phyloP scores from a whole-genome alignment of 2,329 filamentous ascomycete genomes.

The Aspergillus quadricinctus region DNA sequence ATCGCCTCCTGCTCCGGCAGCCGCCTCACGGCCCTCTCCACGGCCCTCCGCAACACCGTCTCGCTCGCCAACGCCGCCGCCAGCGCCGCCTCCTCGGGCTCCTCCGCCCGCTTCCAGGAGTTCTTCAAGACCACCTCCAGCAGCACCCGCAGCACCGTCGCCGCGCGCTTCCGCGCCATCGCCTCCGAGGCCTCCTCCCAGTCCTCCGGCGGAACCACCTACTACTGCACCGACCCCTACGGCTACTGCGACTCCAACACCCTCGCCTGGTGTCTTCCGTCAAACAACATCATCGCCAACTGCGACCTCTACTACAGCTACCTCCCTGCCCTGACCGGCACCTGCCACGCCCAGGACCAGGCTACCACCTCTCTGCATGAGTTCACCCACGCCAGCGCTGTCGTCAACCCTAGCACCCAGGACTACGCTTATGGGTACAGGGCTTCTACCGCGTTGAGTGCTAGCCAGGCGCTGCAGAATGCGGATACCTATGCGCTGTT shows the following conservation, averaged over 20 bases:
- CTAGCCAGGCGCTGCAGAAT: constrained; percentile 53
- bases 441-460: constrained; percentile 43
- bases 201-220: constrained; percentile 46
- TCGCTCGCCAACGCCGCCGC: constrained; percentile 45
- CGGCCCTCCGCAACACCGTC: constrained; percentile 52
- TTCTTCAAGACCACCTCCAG: constrained; percentile 60
- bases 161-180: constrained; percentile 50
- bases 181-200: constrained; percentile 53
- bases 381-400: constrained; percentile 58
- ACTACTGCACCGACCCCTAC: constrained; percentile 58
- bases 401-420: constrained; percentile 52
- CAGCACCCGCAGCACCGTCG: constrained; percentile 47
- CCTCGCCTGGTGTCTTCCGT: constrained; percentile 59
- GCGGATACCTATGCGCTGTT: constrained; percentile 60
- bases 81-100: constrained; percentile 48
- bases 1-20: constrained; percentile 53
- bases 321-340: constrained; percentile 46
- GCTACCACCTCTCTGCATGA: constrained; percentile 63
- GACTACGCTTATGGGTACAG: constrained; percentile 59
- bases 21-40: constrained; percentile 42
- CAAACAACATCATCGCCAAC: constrained; percentile 55
- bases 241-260: constrained; percentile 49
- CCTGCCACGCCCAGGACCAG: constrained; percentile 63
- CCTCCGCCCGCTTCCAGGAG: constrained; percentile 32
- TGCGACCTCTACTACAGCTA: constrained; percentile 54